These are phyloP conservation scores for Yamadazyma takamatsuzukensis DNA, from an alignment of 805 yeast species.

Conservation along the genomic window DNA sequence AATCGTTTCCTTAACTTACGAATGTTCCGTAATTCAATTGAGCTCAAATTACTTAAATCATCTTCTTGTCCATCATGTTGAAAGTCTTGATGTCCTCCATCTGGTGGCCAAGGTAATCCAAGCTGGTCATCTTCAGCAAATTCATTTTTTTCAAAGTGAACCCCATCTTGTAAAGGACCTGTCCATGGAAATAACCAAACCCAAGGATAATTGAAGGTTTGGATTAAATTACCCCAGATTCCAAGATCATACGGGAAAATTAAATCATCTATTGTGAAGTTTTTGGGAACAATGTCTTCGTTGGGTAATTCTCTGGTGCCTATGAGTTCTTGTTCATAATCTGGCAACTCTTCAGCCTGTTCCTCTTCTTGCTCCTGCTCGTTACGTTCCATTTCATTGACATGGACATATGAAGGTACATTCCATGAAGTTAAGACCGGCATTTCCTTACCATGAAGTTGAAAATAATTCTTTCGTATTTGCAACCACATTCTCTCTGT, in stretches of 20 bases:
- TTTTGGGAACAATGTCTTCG: conserved; percentile 22
- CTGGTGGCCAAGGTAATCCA: conserved; percentile 91
- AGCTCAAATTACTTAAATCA: conserved; percentile 13
- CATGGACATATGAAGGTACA: conserved; percentile 14
- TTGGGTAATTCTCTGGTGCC: conserved; percentile 1
- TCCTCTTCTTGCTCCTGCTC: conserved; percentile 13
- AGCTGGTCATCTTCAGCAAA: conserved; percentile 52
- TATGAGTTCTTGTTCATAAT: conserved; percentile 1
- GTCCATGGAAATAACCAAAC: conserved; percentile 75
- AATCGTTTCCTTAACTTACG: conserved; percentile 26
- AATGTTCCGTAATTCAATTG: conserved; percentile 13
- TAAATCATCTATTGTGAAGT: conserved; percentile 57
- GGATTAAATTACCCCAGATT: conserved; percentile 47
- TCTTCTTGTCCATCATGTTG: conserved; percentile 17
- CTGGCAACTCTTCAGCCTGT: conserved; percentile 3
- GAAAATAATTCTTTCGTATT: conserved; percentile 42
- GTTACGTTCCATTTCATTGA: too few species aligned
- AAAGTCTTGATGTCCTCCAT: conserved; percentile 53
- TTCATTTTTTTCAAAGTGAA: conserved; percentile 53
- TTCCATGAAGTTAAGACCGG: conserved; percentile 50
- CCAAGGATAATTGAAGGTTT: conserved; percentile 60
- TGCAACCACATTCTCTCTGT: conserved; percentile 52
- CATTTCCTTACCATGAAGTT: conserved; percentile 36
- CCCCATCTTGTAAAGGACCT: conserved; percentile 57
- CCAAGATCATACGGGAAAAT: conserved; percentile 86